Evolutionary conservation across 129 eudicot genomes (phyloP).

Genomic region (Mikania micrantha): DNA sequence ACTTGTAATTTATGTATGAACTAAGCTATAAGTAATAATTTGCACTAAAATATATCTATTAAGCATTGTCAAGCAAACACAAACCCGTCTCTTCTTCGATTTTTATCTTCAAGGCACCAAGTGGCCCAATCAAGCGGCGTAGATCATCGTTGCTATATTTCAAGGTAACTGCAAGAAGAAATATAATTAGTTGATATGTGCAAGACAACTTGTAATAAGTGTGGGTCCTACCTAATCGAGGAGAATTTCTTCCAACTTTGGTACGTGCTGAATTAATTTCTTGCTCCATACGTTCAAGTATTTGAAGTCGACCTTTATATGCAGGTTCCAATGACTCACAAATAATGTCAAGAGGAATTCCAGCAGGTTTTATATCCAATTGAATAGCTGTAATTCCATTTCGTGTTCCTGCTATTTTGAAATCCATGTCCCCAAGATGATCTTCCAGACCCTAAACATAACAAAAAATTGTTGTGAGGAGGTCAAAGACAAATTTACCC

Average conservation of each 20-base stretch:
- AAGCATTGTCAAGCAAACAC: slow-evolving; percentile 6
- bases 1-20: neutral
- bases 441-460: slow-evolving; percentile 81
- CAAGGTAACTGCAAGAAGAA: slow-evolving; percentile 49
- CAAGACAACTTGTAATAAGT: neutral
- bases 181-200: neutral
- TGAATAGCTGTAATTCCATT: slow-evolving; percentile 89
- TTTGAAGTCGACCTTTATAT: slow-evolving; percentile 65
- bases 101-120: slow-evolving; percentile 82
- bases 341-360: slow-evolving; percentile 83
- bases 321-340: slow-evolving; percentile 88
- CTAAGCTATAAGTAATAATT: neutral
- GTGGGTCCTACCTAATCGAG: slow-evolving; percentile 52
- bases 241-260: slow-evolving; percentile 63
- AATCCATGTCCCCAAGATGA: slow-evolving; percentile 99
- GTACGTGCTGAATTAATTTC: slow-evolving; percentile 70
- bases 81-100: slow-evolving; percentile 91
- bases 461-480: neutral
- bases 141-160: slow-evolving; percentile 79
- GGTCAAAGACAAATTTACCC: too few relatives aligned
- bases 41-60: neutral
- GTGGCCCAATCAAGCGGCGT: slow-evolving; percentile 88
- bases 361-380: slow-evolving; percentile 96
- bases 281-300: slow-evolving; percentile 79
- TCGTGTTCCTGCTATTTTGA: slow-evolving; percentile 91